phyloP scores from a whole-genome alignment of 2,329 filamentous ascomycete species.

The Botryotinia calthae region DNA sequence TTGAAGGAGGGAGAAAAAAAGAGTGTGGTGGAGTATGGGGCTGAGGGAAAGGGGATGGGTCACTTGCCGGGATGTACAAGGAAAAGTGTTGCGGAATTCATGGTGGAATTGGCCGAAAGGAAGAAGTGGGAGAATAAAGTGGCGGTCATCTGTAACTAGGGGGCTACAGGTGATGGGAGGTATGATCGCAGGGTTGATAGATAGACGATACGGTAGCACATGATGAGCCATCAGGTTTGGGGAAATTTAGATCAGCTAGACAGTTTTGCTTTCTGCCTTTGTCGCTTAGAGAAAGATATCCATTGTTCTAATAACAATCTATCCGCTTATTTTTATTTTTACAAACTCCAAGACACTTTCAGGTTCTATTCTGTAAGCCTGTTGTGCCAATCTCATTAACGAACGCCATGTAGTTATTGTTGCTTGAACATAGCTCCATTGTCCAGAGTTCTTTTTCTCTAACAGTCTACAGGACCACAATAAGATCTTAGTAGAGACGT shows the following conservation, averaged over 20 bases:
- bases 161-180: not conserved
- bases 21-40: slow-evolving; percentile 21
- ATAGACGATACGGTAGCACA: not conserved
- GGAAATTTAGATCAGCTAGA: not conserved
- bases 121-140: not conserved
- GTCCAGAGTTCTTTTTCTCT: no score
- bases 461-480: no score
- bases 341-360: not conserved
- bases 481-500: no score
- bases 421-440: no score
- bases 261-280: not conserved
- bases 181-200: not conserved
- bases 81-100: slow-evolving; percentile 44
- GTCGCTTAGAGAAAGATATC: slow-evolving; percentile 9
- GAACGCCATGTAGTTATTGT: no score
- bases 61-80: slow-evolving; percentile 23
- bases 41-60: slow-evolving; percentile 34
- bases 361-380: not conserved
- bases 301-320: slow-evolving; percentile 1
- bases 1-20: slow-evolving; percentile 25
- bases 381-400: not conserved
- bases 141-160: slow-evolving; percentile 20
- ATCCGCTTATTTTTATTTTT: not conserved
- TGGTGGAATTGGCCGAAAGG: slow-evolving; percentile 40
- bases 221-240: not conserved